Evolutionary conservation across 345 rosid genomes (phyloP), one percentile per base, ranked within the genome.

Genomic region (Balakata baccata): DNA sequence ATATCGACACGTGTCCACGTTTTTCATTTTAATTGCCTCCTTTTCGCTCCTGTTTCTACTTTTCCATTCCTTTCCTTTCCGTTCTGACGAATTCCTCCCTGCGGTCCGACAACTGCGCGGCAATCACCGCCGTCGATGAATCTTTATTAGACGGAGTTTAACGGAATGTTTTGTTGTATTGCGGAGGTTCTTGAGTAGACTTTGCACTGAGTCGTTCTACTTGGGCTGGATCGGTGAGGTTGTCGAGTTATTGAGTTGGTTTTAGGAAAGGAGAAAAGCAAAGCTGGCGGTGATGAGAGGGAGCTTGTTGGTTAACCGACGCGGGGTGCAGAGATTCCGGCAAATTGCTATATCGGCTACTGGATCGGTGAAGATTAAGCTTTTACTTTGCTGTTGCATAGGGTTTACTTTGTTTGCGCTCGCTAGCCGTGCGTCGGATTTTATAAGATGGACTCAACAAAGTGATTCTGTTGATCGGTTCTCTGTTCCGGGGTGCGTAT

Each of bases 351-450:
- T 81, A 47, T 11, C 60, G 52, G 67, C 80, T 17, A 74, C 59
- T 18, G 88, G 89, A 81, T 83, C 89, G 80, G 78, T 81, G 71
- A 93, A 82, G 82, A 86, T 85, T 75, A 93, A 83, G 89, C 82
- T 93, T 53, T 83, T 93, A 18, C 85, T 93, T 8, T 73, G 78
- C 49, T 82, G 75, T 41, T 85, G 87, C 77, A 67, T 91, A 80
- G 86, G 73, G 17, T 74, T 90, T 69, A 77, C 87, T 47, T 71
- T 84, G 1, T 18, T 93, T 66, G 83, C 85, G 23, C 64, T 90
- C 69, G 81, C 85, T 57, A 76, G 76, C 61, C 80, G 92, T 18
- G 74, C 83, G 0, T 81, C 88, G 4, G 79, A 79, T 3, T 80
- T 83, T 60, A 47, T 77, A 51, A 83, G 82, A 38, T 86, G 84